Conservation (phyloP, 2,329 filamentous ascomycete species). For the Arthrinium puccinioides region DNA sequence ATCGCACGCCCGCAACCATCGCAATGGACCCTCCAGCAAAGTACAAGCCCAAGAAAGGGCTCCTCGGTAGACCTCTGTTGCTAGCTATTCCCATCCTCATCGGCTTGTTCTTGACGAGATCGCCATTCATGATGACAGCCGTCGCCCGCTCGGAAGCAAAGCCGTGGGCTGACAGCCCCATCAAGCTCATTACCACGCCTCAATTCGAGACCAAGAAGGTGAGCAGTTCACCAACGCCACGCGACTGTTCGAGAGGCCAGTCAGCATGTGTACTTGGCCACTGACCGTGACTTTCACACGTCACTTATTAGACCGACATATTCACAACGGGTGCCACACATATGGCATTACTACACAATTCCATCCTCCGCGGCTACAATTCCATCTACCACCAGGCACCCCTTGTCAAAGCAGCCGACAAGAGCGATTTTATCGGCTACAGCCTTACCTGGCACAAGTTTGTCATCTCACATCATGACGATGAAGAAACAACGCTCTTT, state of each 20-base stretch:
- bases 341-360: constrained; percentile 56
- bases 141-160: constrained; percentile 17
- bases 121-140: constrained; percentile 31
- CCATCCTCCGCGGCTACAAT: constrained; percentile 57
- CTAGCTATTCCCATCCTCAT: constrained; percentile 26
- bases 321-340: constrained; percentile 53
- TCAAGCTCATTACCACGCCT: constrained; percentile 47
- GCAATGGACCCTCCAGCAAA: constrained; percentile 4
- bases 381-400: constrained; percentile 54
- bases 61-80: constrained; percentile 17
- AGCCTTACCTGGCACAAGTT: constrained; percentile 51
- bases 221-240: constrained; percentile 2
- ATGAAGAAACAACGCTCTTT: constrained; percentile 51
- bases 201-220: constrained; percentile 45
- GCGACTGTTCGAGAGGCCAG: background rate
- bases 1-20: background rate
- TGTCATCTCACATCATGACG: constrained; percentile 52
- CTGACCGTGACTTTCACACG: background rate
- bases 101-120: constrained; percentile 26
- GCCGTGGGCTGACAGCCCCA: constrained; percentile 48
- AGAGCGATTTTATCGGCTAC: constrained; percentile 50
- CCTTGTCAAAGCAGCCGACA: constrained; percentile 42
- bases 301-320: constrained; percentile 38
- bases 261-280: background rate
- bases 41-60: constrained; percentile 2